phyloP scores from a whole-genome alignment of 2,329 filamentous ascomycete species.

The Metarhizium brunneum region DNA sequence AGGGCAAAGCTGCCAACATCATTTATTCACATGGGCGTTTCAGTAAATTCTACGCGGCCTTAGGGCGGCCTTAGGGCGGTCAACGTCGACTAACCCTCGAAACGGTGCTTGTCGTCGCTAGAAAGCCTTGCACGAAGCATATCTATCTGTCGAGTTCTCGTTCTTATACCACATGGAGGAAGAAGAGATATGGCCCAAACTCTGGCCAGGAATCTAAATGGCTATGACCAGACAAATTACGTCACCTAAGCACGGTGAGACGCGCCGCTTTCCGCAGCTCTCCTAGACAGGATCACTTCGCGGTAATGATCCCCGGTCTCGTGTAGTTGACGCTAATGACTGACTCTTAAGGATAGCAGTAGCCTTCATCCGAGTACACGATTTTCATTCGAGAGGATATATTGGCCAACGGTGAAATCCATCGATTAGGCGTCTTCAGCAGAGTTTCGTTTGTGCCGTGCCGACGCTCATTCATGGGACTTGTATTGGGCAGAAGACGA shows the following conservation, averaged over 20 bases:
- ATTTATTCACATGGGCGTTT: conserved; percentile 9
- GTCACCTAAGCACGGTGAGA: conserved; percentile 11
- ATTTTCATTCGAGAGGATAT: conserved; percentile 2
- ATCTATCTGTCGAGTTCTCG: conserved; percentile 3
- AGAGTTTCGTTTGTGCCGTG: too few species aligned
- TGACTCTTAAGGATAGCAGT: too few species aligned
- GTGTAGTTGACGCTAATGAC: too few species aligned
- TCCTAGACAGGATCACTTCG: neutral
- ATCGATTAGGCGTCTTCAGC: conserved; percentile 1
- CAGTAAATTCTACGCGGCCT: conserved; percentile 7
- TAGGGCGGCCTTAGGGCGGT: conserved; percentile 4
- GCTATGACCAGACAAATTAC: conserved; percentile 15
- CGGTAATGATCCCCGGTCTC: neutral
- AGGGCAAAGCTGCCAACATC: neutral
- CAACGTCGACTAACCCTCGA: conserved; percentile 6
- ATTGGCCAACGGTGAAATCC: neutral
- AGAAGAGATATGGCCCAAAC: neutral
- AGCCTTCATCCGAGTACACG: neutral
- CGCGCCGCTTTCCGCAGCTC: conserved; percentile 9
- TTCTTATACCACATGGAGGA: neutral
- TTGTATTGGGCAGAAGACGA: too few species aligned
- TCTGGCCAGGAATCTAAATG: too few species aligned
- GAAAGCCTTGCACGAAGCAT: neutral
- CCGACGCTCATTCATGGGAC: too few species aligned
- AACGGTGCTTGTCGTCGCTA: neutral